A percentile compares a stretch with the other conserved stretches of the same genome.
phyloP scores from a whole-genome alignment of 2,329 filamentous ascomycete genomes.

The Colletotrichum sublineola region DNA sequence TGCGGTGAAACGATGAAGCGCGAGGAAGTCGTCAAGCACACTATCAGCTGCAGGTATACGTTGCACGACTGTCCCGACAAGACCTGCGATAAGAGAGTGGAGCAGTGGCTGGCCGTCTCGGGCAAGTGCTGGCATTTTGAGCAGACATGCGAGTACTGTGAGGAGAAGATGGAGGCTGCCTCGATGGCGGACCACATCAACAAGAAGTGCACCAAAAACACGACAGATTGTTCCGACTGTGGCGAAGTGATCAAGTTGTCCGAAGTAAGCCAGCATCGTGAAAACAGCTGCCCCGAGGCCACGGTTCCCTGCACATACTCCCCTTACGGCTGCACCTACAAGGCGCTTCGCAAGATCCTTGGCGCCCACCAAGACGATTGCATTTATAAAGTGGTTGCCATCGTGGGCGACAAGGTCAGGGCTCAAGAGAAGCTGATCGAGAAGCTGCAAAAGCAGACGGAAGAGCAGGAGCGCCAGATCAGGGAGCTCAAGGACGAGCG shows the following conservation, averaged over 20 bases:
- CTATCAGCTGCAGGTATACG: slow-evolving; percentile 69
- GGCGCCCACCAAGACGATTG: slow-evolving; percentile 63
- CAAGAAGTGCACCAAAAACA: slow-evolving; percentile 60
- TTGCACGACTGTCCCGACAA: slow-evolving; percentile 68
- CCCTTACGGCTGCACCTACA: slow-evolving; percentile 62
- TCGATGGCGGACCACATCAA: slow-evolving; percentile 61
- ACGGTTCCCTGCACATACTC: slow-evolving; percentile 61
- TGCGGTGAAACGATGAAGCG: slow-evolving; percentile 66
- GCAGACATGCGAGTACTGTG: slow-evolving; percentile 67
- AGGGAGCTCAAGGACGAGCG: slow-evolving; percentile 50
- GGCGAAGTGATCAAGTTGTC: slow-evolving; percentile 58
- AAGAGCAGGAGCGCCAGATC: slow-evolving; percentile 53
- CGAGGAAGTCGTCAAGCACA: slow-evolving; percentile 68
- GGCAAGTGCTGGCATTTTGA: slow-evolving; percentile 66
- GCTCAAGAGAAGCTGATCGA: slow-evolving; percentile 64
- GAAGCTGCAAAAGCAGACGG: slow-evolving; percentile 52
- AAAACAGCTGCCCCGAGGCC: slow-evolving; percentile 59
- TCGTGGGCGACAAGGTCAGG: slow-evolving; percentile 61
- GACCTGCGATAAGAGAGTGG: slow-evolving; percentile 64
- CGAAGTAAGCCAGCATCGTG: slow-evolving; percentile 61
- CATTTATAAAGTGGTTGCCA: slow-evolving; percentile 65
- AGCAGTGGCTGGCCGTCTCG: slow-evolving; percentile 57
- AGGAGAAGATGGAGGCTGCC: slow-evolving; percentile 61
- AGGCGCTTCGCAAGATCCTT: slow-evolving; percentile 55
- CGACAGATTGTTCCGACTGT: slow-evolving; percentile 65